Evolutionary conservation across 257 asterid species (phyloP).

Genomic region (Paulownia fortunei): DNA sequence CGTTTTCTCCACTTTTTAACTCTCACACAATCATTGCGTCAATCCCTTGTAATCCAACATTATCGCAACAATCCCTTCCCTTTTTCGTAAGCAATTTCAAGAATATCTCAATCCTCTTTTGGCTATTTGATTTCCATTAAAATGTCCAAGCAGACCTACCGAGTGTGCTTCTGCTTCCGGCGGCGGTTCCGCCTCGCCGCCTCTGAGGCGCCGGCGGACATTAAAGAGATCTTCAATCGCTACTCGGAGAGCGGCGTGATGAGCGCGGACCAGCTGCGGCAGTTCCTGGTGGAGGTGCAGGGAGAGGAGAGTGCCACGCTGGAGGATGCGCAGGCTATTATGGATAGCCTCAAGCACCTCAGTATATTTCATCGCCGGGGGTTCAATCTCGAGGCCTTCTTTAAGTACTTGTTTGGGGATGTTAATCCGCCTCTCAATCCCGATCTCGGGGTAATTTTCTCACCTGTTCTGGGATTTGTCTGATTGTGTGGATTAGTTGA

Average conservation of each 20-base stretch:
- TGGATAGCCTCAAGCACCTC: constrained; percentile 47
- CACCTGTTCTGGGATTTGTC: not conserved
- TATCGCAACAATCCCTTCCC: not conserved
- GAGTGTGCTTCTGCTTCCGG: constrained; percentile 62
- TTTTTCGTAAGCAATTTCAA: not conserved
- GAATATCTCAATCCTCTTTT: not conserved
- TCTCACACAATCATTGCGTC: constrained; percentile 31
- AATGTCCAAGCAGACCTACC: constrained; percentile 60
- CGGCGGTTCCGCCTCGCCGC: constrained; percentile 58
- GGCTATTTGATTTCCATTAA: not conserved
- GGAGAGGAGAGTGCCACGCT: constrained; percentile 48
- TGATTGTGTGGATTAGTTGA: not conserved
- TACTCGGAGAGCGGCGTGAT: constrained; percentile 58
- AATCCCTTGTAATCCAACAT: not conserved
- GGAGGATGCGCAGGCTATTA: constrained; percentile 52
- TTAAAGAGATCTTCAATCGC: constrained; percentile 40
- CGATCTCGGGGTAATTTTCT: constrained; percentile 47
- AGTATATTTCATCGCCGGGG: constrained; percentile 52
- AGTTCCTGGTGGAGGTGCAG: constrained; percentile 56
- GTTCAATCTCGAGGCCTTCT: constrained; percentile 50
- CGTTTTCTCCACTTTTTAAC: constrained; percentile 2
- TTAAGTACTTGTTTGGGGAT: constrained; percentile 57
- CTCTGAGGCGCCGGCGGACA: constrained; percentile 58
- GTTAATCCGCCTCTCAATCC: constrained; percentile 49
- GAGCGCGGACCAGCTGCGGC: constrained; percentile 46